phyloP scores from a whole-genome alignment of 495 filamentous ascomycete genomes.

The Aspergillus incahuasiensis region DNA sequence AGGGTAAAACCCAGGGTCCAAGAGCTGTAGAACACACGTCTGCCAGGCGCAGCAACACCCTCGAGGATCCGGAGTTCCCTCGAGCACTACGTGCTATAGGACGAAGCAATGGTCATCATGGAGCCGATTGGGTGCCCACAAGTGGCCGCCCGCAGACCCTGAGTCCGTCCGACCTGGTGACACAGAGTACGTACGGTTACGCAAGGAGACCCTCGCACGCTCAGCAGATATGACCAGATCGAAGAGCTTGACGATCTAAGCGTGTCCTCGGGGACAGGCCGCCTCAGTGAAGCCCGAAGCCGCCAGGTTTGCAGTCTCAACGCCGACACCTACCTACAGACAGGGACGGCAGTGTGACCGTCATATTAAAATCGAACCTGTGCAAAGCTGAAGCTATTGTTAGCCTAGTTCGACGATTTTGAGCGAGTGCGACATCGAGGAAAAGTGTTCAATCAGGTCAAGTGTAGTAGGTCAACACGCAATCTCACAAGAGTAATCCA shows the following conservation, averaged over 20 bases:
- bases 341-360: slow-evolving; percentile 1
- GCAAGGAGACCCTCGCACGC: slow-evolving; percentile 29
- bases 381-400: neutral
- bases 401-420: slow-evolving; percentile 8
- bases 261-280: slow-evolving; percentile 23
- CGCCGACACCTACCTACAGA: neutral
- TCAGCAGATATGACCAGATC: slow-evolving; percentile 43
- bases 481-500: slow-evolving; percentile 33
- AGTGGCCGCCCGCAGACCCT: neutral
- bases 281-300: neutral
- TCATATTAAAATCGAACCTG: neutral
- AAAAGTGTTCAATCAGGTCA: slow-evolving; percentile 41
- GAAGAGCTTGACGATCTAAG: slow-evolving; percentile 35
- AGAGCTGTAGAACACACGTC: neutral
- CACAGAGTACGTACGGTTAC: slow-evolving; percentile 40
- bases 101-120: neutral
- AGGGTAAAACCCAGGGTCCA: neutral
- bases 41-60: neutral
- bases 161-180: slow-evolving; percentile 65
- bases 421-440: too few species aligned
- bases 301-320: neutral
- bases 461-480: slow-evolving; percentile 54
- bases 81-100: neutral
- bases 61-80: neutral
- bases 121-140: neutral